A percentile compares a stretch with the other conserved stretches of the same genome.
Evolutionary conservation across 2,329 filamentous ascomycete species (phyloP).

Genomic region (Xylaria sp.): DNA sequence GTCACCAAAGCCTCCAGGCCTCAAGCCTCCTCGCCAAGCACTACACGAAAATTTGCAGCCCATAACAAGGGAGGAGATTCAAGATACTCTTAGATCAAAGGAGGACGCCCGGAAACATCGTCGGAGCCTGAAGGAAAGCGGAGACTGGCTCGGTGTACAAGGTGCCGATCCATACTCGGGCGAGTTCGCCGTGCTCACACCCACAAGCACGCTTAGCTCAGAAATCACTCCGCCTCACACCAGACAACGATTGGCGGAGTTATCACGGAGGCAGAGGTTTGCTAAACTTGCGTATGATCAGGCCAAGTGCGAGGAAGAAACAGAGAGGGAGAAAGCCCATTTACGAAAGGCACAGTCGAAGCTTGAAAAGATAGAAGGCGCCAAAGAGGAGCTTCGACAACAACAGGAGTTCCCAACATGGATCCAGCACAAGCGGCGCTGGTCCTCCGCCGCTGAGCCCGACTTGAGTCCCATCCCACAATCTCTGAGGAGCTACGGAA

Average conservation of each 20-base stretch:
- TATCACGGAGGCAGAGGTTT: constrained; percentile 50
- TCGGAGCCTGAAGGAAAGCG: constrained; percentile 61
- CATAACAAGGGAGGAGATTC: constrained; percentile 36
- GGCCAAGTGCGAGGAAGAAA: constrained; percentile 50
- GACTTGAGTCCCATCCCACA: constrained; percentile 60
- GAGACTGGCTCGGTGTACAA: constrained; percentile 68
- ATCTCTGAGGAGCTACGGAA: constrained; percentile 48
- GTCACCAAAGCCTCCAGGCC: constrained; percentile 1
- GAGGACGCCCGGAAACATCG: constrained; percentile 54
- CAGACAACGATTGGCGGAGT: constrained; percentile 47
- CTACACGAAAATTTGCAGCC: constrained; percentile 27
- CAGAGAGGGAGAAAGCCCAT: constrained; percentile 58
- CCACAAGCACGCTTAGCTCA: constrained; percentile 57
- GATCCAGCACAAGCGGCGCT: constrained; percentile 58
- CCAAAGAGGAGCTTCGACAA: constrained; percentile 52
- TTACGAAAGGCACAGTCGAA: constrained; percentile 51
- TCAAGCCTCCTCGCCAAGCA: not conserved
- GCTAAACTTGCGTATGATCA: constrained; percentile 51
- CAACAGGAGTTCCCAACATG: constrained; percentile 53
- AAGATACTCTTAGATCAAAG: constrained; percentile 40
- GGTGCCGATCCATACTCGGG: constrained; percentile 68
- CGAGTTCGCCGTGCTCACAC: constrained; percentile 61
- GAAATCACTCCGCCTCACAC: constrained; percentile 49
- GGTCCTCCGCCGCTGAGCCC: constrained; percentile 63
- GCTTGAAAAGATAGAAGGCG: constrained; percentile 56